Percentiles rank a stretch among this genome's conserved stretches.
Conservation (phyloP, 768 basidiomycete species). For the Lactarius evosmus region DNA sequence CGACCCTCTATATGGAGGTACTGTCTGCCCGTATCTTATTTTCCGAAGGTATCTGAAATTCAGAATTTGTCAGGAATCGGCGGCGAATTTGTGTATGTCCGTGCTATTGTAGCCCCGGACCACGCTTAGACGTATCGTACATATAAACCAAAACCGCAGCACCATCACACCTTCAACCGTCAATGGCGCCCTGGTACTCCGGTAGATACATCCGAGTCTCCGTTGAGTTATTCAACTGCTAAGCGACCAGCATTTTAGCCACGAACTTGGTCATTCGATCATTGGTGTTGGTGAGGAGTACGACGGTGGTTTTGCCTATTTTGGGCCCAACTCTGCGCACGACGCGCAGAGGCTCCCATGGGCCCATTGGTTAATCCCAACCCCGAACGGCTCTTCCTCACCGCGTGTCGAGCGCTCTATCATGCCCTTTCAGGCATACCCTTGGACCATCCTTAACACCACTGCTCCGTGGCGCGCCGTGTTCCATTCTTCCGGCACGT, state of each 20-base stretch:
- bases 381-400: slow-evolving; percentile 11
- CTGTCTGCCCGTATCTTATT: slow-evolving; percentile 21
- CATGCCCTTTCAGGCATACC: slow-evolving; percentile 73
- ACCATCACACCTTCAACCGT: slow-evolving; percentile 71
- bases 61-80: slow-evolving; percentile 52
- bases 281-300: slow-evolving; percentile 82
- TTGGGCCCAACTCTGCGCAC: slow-evolving; percentile 60
- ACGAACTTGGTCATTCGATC: slow-evolving; percentile 79
- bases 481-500: slow-evolving; percentile 64
- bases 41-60: not conserved
- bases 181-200: slow-evolving; percentile 71
- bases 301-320: slow-evolving; percentile 74
- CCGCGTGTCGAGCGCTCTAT: slow-evolving; percentile 60
- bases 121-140: not conserved
- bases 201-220: slow-evolving; percentile 32
- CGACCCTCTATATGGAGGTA: slow-evolving; percentile 77
- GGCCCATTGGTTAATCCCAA: slow-evolving; percentile 67
- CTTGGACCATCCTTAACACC: slow-evolving; percentile 70
- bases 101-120: not conserved
- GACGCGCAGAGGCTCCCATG: slow-evolving; percentile 51
- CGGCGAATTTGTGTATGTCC: slow-evolving; percentile 69
- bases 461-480: slow-evolving; percentile 54
- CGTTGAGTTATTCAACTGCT: not conserved
- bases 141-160: slow-evolving; percentile 36
- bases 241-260: slow-evolving; percentile 32